A percentile compares a stretch with the other conserved stretches of the same genome.
Evolutionary conservation across 2,329 filamentous ascomycete genomes (phyloP).

Genomic region (Fusarium anguioides): DNA sequence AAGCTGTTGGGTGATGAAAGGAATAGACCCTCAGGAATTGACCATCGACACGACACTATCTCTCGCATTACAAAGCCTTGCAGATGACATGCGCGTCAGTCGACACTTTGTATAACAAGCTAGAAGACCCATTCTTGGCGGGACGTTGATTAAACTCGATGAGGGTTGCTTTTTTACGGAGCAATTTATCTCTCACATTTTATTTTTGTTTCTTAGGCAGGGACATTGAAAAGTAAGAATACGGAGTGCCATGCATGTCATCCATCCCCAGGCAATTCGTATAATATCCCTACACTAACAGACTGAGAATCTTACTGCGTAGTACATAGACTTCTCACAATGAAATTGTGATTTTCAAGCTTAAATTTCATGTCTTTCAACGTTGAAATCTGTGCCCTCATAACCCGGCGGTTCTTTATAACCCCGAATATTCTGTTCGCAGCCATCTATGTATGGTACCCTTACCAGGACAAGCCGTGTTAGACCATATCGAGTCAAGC

Average conservation of each 20-base stretch:
- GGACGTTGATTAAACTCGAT: slow-evolving; percentile 13
- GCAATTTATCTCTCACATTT: not conserved
- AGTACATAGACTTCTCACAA: not conserved
- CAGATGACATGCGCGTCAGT: slow-evolving; percentile 38
- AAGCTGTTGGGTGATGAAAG: slow-evolving; percentile 26
- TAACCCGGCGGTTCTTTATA: not conserved
- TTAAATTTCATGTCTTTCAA: slow-evolving; percentile 11
- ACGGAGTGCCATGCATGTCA: not conserved
- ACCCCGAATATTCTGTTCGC: slow-evolving; percentile 35
- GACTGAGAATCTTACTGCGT: too few relatives aligned
- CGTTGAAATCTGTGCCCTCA: not conserved
- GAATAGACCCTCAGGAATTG: slow-evolving; percentile 21
- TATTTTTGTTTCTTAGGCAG: not conserved
- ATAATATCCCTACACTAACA: not conserved
- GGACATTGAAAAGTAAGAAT: not conserved
- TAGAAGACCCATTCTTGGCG: slow-evolving; percentile 6
- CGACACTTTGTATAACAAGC: slow-evolving; percentile 8
- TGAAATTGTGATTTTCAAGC: slow-evolving; percentile 22
- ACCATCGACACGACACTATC: slow-evolving; percentile 27
- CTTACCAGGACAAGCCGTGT: slow-evolving; percentile 10
- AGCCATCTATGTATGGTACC: slow-evolving; percentile 25
- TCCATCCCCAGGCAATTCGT: not conserved
- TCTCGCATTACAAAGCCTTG: slow-evolving; percentile 15
- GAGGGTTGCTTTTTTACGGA: not conserved
- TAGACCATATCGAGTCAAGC: slow-evolving; percentile 42